Percentiles rank a stretch among this genome's conserved stretches.
Conservation (phyloP, 2,329 filamentous ascomycete species). For the Aspergillus oerlinghausenensis region DNA sequence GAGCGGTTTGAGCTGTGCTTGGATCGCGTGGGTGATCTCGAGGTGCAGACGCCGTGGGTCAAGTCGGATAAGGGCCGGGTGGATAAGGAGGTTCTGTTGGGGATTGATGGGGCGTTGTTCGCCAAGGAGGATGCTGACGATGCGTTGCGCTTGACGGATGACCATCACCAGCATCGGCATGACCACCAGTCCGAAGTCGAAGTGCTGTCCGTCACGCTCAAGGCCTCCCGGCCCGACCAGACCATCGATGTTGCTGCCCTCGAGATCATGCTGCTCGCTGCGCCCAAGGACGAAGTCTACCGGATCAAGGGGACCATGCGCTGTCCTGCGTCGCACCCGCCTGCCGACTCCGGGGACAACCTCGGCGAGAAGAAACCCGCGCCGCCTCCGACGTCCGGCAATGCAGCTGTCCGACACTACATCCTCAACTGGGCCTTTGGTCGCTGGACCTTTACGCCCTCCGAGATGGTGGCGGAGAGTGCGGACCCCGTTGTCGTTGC, state of each 20-base stretch:
- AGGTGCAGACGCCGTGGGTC: constrained; percentile 74
- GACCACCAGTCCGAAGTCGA: constrained; percentile 83
- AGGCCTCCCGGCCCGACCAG: constrained; percentile 34
- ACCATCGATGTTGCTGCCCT: constrained; percentile 59
- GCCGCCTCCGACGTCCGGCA: constrained; percentile 21
- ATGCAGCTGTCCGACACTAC: constrained; percentile 53
- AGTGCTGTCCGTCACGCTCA: constrained; percentile 75
- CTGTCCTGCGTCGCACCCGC: constrained; percentile 35
- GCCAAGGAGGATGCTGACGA: constrained; percentile 22
- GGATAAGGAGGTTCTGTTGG: constrained; percentile 73
- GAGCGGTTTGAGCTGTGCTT: constrained; percentile 70
- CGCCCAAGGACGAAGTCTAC: constrained; percentile 91
- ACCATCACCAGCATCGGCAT: constrained; percentile 41
- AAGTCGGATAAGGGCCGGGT: constrained; percentile 81
- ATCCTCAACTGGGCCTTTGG: constrained; percentile 99
- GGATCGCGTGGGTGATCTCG: constrained; percentile 74
- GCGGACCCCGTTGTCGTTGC: constrained; percentile 31
- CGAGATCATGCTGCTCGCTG: constrained; percentile 61
- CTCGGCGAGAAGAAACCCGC: constrained; percentile 20
- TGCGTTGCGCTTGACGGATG: constrained; percentile 35
- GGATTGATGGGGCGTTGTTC: constrained; percentile 73
- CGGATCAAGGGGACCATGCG: constrained; percentile 75
- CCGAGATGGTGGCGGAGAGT: constrained; percentile 35
- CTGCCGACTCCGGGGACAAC: constrained; percentile 46
- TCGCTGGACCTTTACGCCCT: constrained; percentile 80